These are phyloP conservation scores for Lavandula angustifolia DNA, from an alignment of 257 asterid species.

Conservation along the genomic window DNA sequence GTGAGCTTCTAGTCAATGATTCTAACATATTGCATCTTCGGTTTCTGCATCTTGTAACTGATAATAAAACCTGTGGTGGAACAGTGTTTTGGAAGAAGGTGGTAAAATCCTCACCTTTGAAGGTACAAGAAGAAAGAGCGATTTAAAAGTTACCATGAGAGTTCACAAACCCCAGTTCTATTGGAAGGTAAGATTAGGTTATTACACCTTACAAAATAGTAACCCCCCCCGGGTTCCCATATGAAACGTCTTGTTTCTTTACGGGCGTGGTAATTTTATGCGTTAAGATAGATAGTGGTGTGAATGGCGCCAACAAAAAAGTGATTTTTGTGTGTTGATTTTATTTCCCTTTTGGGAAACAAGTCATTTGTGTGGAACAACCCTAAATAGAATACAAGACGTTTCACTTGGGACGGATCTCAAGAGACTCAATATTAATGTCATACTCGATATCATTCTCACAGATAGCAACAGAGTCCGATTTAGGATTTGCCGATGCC, in stretches of 20 bases:
- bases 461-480: conserved; percentile 71
- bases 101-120: conserved; percentile 64
- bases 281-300: too few relatives aligned
- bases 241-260: too few relatives aligned
- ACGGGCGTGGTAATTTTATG: too few relatives aligned
- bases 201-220: not conserved
- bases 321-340: too few relatives aligned
- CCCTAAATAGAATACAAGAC: too few relatives aligned
- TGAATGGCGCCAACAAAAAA: too few relatives aligned
- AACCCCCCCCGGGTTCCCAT: too few relatives aligned
- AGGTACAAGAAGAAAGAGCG: conserved; percentile 41
- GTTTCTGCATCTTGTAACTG: not conserved
- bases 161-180: conserved; percentile 72
- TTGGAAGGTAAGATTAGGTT: conserved; percentile 60
- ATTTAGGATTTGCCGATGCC: conserved; percentile 83
- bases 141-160: conserved; percentile 57
- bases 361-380: too few relatives aligned
- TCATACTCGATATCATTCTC: not conserved
- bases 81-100: conserved; percentile 75
- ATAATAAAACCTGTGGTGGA: too few relatives aligned
- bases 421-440: too few relatives aligned
- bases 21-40: not conserved
- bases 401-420: too few relatives aligned
- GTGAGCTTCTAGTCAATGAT: conserved; percentile 42
- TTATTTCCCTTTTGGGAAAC: too few relatives aligned